Percentiles rank a stretch among this genome's conserved stretches.
phyloP scores from a whole-genome alignment of 2,329 filamentous ascomycete species.

The Pyricularia sp. region DNA sequence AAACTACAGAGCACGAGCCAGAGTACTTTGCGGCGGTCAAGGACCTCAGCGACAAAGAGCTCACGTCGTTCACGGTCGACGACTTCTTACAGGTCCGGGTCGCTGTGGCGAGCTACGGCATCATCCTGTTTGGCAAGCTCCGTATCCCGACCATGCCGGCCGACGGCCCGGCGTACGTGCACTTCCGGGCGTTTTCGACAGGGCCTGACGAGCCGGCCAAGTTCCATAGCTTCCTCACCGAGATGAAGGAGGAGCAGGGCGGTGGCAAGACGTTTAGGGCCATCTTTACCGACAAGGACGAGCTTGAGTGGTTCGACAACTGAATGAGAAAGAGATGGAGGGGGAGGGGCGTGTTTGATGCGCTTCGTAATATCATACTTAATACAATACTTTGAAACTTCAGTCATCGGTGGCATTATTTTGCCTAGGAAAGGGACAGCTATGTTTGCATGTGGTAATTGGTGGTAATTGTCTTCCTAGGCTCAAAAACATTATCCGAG shows the following conservation, averaged over 20 bases:
- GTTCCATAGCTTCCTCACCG: constrained; percentile 38
- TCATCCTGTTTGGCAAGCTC: constrained; percentile 39
- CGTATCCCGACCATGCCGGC: constrained; percentile 31
- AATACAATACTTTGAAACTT: too few species aligned
- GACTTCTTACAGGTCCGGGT: constrained; percentile 35
- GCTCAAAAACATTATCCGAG: neutral
- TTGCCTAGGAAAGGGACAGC: too few species aligned
- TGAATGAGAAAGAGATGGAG: constrained; percentile 12
- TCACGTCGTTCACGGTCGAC: constrained; percentile 24
- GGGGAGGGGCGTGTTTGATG: neutral
- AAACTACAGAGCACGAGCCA: constrained; percentile 37
- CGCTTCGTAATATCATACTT: neutral
- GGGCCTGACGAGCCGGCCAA: constrained; percentile 28
- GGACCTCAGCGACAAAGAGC: constrained; percentile 26
- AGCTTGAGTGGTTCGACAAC: constrained; percentile 45
- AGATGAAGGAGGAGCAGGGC: constrained; percentile 26
- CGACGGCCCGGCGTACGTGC: constrained; percentile 25
- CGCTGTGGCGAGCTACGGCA: constrained; percentile 35
- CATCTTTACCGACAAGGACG: constrained; percentile 35
- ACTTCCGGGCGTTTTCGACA: constrained; percentile 37
- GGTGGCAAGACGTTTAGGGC: constrained; percentile 34
- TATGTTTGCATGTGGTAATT: neutral
- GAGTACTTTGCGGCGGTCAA: constrained; percentile 43
- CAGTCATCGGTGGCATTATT: neutral
- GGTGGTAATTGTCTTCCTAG: neutral